These are phyloP conservation scores for Plasmodium relictum DNA, from an alignment of 169 alveolate species.

Conservation along the genomic window DNA sequence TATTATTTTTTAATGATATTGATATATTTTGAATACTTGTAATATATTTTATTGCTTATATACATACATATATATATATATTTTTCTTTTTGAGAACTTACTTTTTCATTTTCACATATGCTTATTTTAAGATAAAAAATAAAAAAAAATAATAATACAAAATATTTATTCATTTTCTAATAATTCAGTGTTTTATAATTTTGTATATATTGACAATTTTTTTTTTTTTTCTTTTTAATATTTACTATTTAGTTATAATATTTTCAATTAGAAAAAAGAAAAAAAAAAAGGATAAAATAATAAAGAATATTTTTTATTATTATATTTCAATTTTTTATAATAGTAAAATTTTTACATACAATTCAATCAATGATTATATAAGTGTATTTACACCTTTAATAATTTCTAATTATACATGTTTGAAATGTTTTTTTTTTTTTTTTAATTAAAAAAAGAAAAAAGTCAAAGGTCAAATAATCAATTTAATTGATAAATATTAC, in stretches of 20 bases:
- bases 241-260: conserved; percentile 1
- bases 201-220: background rate
- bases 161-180: conserved; percentile 33
- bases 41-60: background rate
- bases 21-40: background rate
- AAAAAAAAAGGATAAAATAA: conserved; percentile 9
- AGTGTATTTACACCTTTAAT: conserved; percentile 1
- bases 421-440: too few species aligned
- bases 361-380: background rate
- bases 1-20: background rate
- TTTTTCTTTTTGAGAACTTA: conserved; percentile 3
- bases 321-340: background rate
- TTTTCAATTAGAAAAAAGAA: background rate
- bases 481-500: too few species aligned
- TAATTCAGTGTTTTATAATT: conserved; percentile 2
- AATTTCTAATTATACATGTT: background rate
- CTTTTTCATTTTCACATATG: conserved; percentile 55
- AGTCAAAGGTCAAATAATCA: too few species aligned
- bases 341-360: background rate
- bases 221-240: background rate
- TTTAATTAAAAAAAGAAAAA: background rate
- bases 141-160: conserved; percentile 21
- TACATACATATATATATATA: background rate
- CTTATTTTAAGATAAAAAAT: conserved; percentile 30
- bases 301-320: background rate